A percentile compares a stretch with the other conserved stretches of the same genome.
phyloP scores from a whole-genome alignment of 257 asterid genomes.

The Hygrophila difformis region DNA sequence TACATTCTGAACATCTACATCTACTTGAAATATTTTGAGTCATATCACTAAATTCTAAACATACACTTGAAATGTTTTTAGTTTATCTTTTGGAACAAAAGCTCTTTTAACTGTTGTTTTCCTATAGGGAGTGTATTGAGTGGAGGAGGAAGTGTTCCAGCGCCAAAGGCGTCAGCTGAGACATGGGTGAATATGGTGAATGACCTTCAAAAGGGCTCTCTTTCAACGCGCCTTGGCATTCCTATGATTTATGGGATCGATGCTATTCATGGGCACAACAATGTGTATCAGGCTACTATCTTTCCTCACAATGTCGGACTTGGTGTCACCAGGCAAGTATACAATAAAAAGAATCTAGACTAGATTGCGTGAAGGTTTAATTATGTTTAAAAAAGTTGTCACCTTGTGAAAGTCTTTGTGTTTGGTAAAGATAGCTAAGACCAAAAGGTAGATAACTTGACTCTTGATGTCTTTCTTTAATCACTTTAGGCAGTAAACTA shows the following conservation, averaged over 20 bases:
- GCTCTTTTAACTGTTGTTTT: not conserved
- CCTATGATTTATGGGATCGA: slow-evolving; percentile 68
- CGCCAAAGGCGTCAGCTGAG: slow-evolving; percentile 51
- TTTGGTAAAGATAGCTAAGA: too few relatives aligned
- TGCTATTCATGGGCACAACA: slow-evolving; percentile 74
- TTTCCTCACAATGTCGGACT: slow-evolving; percentile 80
- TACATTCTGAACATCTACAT: too few relatives aligned
- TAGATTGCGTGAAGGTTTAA: not conserved
- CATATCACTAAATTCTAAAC: too few relatives aligned
- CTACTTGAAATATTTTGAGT: too few relatives aligned
- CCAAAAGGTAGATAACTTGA: too few relatives aligned
- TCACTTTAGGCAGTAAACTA: too few relatives aligned
- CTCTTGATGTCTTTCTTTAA: too few relatives aligned
- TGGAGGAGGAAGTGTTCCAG: slow-evolving; percentile 75
- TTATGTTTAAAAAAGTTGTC: too few relatives aligned
- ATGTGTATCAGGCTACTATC: slow-evolving; percentile 55
- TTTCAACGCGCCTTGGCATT: slow-evolving; percentile 57
- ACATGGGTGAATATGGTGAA: slow-evolving; percentile 64
- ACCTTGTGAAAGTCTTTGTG: too few relatives aligned
- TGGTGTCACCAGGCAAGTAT: slow-evolving; percentile 66
- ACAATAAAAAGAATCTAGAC: not conserved
- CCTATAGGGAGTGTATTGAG: slow-evolving; percentile 60
- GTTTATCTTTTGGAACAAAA: too few relatives aligned
- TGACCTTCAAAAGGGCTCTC: slow-evolving; percentile 47
- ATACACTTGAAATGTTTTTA: too few relatives aligned